These are phyloP conservation scores for Tetracentron sinense DNA, from an alignment of 164 flowering plant genomes.

Conservation along the genomic window DNA sequence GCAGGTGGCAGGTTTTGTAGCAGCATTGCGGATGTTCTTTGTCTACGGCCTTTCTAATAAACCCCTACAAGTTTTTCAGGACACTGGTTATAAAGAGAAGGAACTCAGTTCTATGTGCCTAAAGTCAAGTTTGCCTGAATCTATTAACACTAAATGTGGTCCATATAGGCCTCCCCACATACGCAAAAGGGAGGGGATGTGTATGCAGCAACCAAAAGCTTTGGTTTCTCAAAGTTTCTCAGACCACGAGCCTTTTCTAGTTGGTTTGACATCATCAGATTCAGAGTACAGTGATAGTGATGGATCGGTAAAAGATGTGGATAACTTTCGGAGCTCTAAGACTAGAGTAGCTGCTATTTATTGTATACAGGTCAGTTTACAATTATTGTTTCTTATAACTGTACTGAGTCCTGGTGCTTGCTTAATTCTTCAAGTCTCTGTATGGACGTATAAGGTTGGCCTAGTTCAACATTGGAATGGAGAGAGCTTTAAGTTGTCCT, in stretches of 20 bases:
- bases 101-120: slow-evolving; percentile 22
- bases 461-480: too few species aligned
- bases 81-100: slow-evolving; percentile 23
- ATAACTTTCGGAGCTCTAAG: slow-evolving; percentile 43
- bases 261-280: slow-evolving; percentile 65
- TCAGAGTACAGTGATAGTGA: slow-evolving; percentile 96
- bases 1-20: slow-evolving; percentile 78
- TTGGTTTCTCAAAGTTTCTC: slow-evolving; percentile 29
- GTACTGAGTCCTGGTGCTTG: too few species aligned
- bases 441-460: too few species aligned
- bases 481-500: neutral
- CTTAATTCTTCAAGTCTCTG: too few species aligned
- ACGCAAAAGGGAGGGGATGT: slow-evolving; percentile 47
- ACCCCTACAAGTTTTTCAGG: slow-evolving; percentile 18
- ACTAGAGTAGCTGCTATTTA: slow-evolving; percentile 75
- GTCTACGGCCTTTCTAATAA: slow-evolving; percentile 52
- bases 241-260: slow-evolving; percentile 34
- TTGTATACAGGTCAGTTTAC: slow-evolving; percentile 69
- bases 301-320: slow-evolving; percentile 39
- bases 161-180: slow-evolving; percentile 90
- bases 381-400: neutral
- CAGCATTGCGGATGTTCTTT: slow-evolving; percentile 61
- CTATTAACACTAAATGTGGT: slow-evolving; percentile 31
- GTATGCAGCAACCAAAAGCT: slow-evolving; percentile 24
- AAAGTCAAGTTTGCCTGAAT: slow-evolving; percentile 20